Percentiles rank a stretch among this genome's conserved stretches.
These are phyloP conservation scores for Xerocomellus intermedius DNA, from an alignment of 768 basidiomycete genomes.

Conservation along the genomic window DNA sequence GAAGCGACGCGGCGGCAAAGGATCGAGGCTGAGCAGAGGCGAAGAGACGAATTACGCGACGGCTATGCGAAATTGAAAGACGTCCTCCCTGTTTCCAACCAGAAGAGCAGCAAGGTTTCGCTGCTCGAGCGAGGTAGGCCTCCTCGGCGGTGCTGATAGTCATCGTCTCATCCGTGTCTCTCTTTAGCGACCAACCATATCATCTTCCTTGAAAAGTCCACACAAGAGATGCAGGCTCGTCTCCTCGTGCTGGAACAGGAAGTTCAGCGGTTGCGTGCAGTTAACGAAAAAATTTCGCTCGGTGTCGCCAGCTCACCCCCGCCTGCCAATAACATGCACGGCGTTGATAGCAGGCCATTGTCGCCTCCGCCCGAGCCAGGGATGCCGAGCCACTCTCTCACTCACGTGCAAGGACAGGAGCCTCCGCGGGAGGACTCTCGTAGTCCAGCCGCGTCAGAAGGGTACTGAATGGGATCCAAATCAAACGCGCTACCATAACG, in stretches of 20 bases:
- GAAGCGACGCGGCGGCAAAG: slow-evolving; percentile 82
- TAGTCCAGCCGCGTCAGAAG: slow-evolving; percentile 32
- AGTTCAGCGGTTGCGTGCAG: slow-evolving; percentile 62
- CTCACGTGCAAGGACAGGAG: slow-evolving; percentile 58
- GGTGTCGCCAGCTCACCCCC: slow-evolving; percentile 56
- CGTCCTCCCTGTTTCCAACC: slow-evolving; percentile 81
- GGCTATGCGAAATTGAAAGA: slow-evolving; percentile 88
- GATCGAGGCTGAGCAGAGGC: slow-evolving; percentile 87
- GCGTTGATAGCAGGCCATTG: slow-evolving; percentile 48
- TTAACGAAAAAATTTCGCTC: slow-evolving; percentile 85
- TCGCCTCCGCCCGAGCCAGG: slow-evolving; percentile 64
- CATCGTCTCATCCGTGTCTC: slow-evolving; percentile 13
- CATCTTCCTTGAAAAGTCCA: slow-evolving; percentile 65
- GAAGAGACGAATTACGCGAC: slow-evolving; percentile 86
- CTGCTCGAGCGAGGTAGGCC: slow-evolving; percentile 79
- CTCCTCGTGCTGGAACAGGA: slow-evolving; percentile 66
- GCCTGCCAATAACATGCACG: slow-evolving; percentile 44
- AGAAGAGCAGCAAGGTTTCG: slow-evolving; percentile 90
- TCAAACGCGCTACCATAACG: slow-evolving; percentile 21
- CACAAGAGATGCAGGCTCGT: slow-evolving; percentile 68
- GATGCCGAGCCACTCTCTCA: slow-evolving; percentile 46
- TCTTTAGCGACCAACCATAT: slow-evolving; percentile 76
- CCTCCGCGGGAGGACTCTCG: slow-evolving; percentile 64
- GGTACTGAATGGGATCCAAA: slow-evolving; percentile 25
- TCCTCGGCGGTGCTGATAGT: slow-evolving; percentile 1